Conservation (phyloP, 768 basidiomycete genomes). For the Plicaturopsis crispa region DNA sequence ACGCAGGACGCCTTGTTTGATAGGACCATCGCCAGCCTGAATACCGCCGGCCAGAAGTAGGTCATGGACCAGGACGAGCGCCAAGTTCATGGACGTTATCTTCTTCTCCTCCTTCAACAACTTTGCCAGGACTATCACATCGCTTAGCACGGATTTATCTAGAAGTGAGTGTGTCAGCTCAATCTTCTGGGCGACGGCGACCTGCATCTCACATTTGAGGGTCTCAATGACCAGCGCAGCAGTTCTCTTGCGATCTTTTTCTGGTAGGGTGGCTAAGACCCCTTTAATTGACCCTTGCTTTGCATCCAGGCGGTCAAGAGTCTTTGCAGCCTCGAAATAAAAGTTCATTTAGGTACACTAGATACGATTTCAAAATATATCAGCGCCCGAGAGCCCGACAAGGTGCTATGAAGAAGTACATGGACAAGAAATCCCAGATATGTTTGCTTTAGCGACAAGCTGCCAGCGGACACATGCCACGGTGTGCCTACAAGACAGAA, state of each 20-base stretch:
- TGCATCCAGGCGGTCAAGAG: slow-evolving; percentile 78
- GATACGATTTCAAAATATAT: slow-evolving; percentile 19
- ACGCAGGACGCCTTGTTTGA: slow-evolving; percentile 80
- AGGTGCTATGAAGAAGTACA: slow-evolving; percentile 5
- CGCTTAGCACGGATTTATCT: slow-evolving; percentile 75
- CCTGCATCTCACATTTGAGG: slow-evolving; percentile 70
- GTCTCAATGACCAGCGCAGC: slow-evolving; percentile 91
- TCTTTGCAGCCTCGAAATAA: slow-evolving; percentile 84
- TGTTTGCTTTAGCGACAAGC: too few species aligned
- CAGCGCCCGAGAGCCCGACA: slow-evolving; percentile 12
- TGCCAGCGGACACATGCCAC: not conserved
- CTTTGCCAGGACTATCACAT: slow-evolving; percentile 60
- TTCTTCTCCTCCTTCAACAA: slow-evolving; percentile 71
- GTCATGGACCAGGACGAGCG: slow-evolving; percentile 88
- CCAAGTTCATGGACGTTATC: slow-evolving; percentile 67
- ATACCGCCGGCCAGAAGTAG: slow-evolving; percentile 78
- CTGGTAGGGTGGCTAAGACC: slow-evolving; percentile 62
- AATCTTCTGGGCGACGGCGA: not conserved
- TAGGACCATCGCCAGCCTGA: slow-evolving; percentile 83
- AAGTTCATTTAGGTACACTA: slow-evolving; percentile 83
- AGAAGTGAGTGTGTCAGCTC: slow-evolving; percentile 1
- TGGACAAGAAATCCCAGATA: too few species aligned
- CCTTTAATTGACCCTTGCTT: slow-evolving; percentile 93
- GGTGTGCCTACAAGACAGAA: slow-evolving; percentile 1
- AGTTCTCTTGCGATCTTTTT: slow-evolving; percentile 69